Evolutionary conservation across 164 flowering plant species (phyloP).

Genomic region (Santalum album): DNA sequence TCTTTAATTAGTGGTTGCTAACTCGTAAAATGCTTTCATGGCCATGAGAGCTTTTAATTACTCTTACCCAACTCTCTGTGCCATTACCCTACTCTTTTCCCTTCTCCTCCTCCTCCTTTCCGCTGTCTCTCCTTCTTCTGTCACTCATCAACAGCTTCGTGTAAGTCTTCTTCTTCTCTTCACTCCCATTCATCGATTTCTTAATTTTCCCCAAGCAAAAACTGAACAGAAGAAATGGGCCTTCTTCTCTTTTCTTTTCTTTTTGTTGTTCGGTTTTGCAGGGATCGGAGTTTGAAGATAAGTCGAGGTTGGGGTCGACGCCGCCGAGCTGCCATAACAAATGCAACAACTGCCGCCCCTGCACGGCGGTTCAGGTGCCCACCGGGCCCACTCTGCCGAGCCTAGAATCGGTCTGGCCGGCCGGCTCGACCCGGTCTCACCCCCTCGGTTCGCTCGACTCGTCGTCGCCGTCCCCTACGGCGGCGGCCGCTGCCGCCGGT

Average conservation of each 20-base stretch:
- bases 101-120: not conserved
- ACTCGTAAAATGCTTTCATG: not conserved
- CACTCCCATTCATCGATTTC: no score
- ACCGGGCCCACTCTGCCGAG: conserved; percentile 26
- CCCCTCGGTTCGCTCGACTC: conserved; percentile 10
- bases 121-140: not conserved
- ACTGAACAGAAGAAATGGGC: no score
- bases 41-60: not conserved
- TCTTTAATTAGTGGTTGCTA: no score
- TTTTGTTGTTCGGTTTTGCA: conserved; percentile 9
- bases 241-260: no score
- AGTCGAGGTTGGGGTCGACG: conserved; percentile 66
- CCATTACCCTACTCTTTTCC: not conserved
- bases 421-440: conserved; percentile 14
- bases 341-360: conserved; percentile 80
- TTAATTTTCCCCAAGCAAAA: no score
- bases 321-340: conserved; percentile 89
- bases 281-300: conserved; percentile 39
- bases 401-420: no score
- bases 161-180: no score
- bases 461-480: not conserved
- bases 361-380: conserved; percentile 81
- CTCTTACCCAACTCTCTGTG: no score
- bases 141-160: no score
- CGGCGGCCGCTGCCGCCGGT: not conserved